Evolutionary conservation across 768 basidiomycete genomes (phyloP).

Genomic region (Roridomyces roridus): DNA sequence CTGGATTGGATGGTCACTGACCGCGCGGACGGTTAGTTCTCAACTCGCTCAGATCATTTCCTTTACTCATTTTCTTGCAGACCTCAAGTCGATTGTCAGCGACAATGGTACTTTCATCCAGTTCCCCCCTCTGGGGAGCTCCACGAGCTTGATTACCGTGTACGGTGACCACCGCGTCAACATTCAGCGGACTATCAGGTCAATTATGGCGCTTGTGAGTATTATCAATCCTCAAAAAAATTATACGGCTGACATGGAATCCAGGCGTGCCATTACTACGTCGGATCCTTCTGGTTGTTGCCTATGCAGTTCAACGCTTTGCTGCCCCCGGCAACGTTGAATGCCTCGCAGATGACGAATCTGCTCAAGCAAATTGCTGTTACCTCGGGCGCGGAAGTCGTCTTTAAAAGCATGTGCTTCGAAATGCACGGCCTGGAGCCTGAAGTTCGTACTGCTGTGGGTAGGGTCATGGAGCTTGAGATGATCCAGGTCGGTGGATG

Average conservation of each 20-base stretch:
- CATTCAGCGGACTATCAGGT: conserved; percentile 91
- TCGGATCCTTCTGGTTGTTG: conserved; percentile 96
- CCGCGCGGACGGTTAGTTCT: conserved; percentile 61
- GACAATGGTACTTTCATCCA: conserved; percentile 97
- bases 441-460: conserved; percentile 86
- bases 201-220: conserved; percentile 93
- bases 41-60: no score
- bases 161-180: conserved; percentile 94
- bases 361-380: conserved; percentile 88
- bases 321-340: conserved; percentile 81
- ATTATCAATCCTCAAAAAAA: background rate
- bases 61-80: no score
- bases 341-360: conserved; percentile 80
- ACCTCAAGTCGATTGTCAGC: conserved; percentile 90
- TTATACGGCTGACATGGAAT: conserved; percentile 20
- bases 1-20: conserved; percentile 99
- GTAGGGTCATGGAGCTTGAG: conserved; percentile 88
- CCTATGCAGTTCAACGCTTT: conserved; percentile 94
- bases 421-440: conserved; percentile 95
- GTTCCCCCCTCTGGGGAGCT: conserved; percentile 91
- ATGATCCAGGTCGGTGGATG: conserved; percentile 75
- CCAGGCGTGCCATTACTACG: conserved; percentile 93
- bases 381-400: conserved; percentile 89
- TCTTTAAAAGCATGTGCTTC: conserved; percentile 97
- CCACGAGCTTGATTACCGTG: conserved; percentile 91